Base-by-base conservation (phyloP, 371 early-diverging fungal species). In the Mortierella sp. region DNA sequence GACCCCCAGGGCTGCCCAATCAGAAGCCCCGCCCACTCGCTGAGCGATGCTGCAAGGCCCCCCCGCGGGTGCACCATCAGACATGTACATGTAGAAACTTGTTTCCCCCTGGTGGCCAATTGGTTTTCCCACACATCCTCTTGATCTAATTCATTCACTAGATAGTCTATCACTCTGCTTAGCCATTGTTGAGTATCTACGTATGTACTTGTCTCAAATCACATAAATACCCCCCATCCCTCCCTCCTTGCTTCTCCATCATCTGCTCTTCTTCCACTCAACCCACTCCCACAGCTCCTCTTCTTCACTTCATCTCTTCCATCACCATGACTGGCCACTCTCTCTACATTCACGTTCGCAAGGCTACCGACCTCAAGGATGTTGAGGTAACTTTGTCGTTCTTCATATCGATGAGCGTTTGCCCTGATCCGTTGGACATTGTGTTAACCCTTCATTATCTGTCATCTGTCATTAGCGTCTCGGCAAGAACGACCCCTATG, bases 401-500 rank as follows among this genome's bases (percentile, higher is more conserved):
- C n/a, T n/a, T n/a, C n/a, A n/a, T n/a, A n/a, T n/a, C n/a, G n/a
- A n/a, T n/a, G n/a, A n/a, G n/a, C n/a, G n/a, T n/a, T n/a, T n/a
- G n/a, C n/a, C n/a, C n/a, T n/a, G n/a, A n/a, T n/a, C n/a, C n/a
- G n/a, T n/a, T n/a, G n/a, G n/a, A n/a, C n/a, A n/a, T n/a, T n/a
- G n/a, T n/a, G n/a, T n/a, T n/a, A n/a, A n/a, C n/a, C n/a, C n/a
- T n/a, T n/a, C n/a, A n/a, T n/a, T n/a, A n/a, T n/a, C n/a, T n/a
- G n/a, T n/a, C 16, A 9, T n/a, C 22, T 39, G 17, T 41, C 7
- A 50, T 10, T 21, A 67, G 64, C 44, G 28, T 51, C 41, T 60
- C 19, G 74, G 74, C 51, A 67, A 67, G 67, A 74, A 74, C 52
- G 74, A 74, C 41, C 67, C 74, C 64, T 68, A 68, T 60, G 68